Evolutionary conservation across 352 stramenopile species (phyloP).

Genomic region (Globisporangium heterothallicum): DNA sequence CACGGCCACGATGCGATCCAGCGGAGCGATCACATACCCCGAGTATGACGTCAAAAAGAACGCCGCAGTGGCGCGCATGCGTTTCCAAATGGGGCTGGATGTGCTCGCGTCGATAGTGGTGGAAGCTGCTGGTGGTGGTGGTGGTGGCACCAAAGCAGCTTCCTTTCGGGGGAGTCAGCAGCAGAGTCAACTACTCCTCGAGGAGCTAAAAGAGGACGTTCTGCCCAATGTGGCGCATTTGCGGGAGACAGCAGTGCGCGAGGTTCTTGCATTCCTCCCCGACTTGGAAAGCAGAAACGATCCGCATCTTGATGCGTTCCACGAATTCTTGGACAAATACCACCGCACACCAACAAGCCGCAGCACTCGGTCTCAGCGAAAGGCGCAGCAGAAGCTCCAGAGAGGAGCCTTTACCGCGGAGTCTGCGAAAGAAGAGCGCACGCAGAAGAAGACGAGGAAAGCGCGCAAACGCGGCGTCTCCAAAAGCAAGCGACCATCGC

Average conservation of each 20-base stretch:
- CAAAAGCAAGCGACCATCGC: no score
- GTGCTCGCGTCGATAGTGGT: constrained; percentile 3
- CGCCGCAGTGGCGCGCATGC: constrained; percentile 36
- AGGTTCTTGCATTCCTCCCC: constrained; percentile 15
- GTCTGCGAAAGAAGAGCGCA: neutral
- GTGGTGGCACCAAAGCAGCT: no score
- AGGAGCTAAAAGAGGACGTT: constrained; percentile 14
- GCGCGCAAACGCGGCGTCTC: no score
- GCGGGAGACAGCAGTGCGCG: constrained; percentile 6
- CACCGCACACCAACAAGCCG: neutral
- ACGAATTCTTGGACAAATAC: constrained; percentile 3
- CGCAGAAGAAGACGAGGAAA: constrained; percentile 7
- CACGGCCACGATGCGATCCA: neutral
- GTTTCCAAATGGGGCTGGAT: constrained; percentile 26
- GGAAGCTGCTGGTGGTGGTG: no score
- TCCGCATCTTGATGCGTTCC: constrained; percentile 11
- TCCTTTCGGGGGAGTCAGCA: no score
- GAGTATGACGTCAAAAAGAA: constrained; percentile 51
- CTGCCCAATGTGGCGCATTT: constrained; percentile 7
- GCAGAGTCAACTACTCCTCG: neutral
- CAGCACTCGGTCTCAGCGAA: no score
- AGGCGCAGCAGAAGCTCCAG: neutral
- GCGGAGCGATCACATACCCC: constrained; percentile 31
- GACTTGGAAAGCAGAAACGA: constrained; percentile 23
- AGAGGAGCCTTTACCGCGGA: neutral